Evolutionary conservation across 352 stramenopile genomes (phyloP).

Genomic region (Phytophthora brassicae): DNA sequence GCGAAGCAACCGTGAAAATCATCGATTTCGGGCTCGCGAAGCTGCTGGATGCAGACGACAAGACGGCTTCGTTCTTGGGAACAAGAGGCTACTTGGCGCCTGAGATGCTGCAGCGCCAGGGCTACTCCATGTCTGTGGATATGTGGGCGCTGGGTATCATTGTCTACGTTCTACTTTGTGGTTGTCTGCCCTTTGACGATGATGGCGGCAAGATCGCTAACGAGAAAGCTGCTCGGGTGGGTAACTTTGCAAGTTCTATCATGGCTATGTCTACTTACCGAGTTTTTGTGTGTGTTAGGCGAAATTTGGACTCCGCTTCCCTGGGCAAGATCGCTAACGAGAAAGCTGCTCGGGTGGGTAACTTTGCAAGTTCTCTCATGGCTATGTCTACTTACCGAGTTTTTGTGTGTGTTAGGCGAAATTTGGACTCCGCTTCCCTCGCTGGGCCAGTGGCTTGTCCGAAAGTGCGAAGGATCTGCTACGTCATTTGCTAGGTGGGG

Average conservation of each 20-base stretch:
- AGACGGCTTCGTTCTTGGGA: constrained; percentile 82
- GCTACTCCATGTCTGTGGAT: constrained; percentile 97
- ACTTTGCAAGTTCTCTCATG: not conserved
- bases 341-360: constrained; percentile 61
- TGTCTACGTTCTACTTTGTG: constrained; percentile 97
- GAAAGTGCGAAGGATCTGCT: constrained; percentile 87
- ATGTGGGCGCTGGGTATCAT: constrained; percentile 99
- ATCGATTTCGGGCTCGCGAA: constrained; percentile 99
- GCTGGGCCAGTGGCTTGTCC: constrained; percentile 90
- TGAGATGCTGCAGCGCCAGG: constrained; percentile 97
- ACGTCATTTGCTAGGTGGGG: constrained; percentile 71
- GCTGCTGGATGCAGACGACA: constrained; percentile 83
- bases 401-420: constrained; percentile 61
- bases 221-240: constrained; percentile 70
- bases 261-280: not conserved
- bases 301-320: constrained; percentile 95
- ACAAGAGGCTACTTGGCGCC: constrained; percentile 96
- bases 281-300: constrained; percentile 36
- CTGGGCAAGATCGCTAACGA: constrained; percentile 80
- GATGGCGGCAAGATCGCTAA: constrained; percentile 89
- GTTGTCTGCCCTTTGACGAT: constrained; percentile 98
- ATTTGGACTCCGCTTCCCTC: constrained; percentile 94
- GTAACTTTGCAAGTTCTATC: not conserved
- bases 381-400: not conserved
- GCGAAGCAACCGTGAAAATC: constrained; percentile 93